phyloP scores from a whole-genome alignment of 1,284 basidiomycete genomes.

The Ceratobasidium sp. region DNA sequence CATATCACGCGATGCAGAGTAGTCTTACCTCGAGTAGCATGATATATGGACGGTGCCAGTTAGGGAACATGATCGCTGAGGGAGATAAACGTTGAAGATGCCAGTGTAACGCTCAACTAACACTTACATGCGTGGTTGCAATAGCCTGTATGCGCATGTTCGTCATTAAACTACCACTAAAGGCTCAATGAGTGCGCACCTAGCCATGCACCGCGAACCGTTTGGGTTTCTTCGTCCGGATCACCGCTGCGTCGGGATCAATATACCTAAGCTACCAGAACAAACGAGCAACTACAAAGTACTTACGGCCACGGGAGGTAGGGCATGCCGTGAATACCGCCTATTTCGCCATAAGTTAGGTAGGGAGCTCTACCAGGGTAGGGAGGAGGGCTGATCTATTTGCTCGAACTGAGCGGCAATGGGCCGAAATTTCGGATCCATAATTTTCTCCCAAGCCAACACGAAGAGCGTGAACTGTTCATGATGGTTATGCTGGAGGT shows the following conservation, averaged over 20 bases:
- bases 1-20: neutral
- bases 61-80: slow-evolving; percentile 36
- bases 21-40: slow-evolving; percentile 42
- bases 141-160: slow-evolving; percentile 9
- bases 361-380: neutral
- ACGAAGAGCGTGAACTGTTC: slow-evolving; percentile 48
- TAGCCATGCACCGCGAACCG: neutral
- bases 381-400: neutral
- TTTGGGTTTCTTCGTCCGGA: neutral
- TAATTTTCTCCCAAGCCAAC: slow-evolving; percentile 20
- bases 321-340: slow-evolving; percentile 47
- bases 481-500: slow-evolving; percentile 36
- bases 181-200: neutral
- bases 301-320: slow-evolving; percentile 46
- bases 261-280: neutral
- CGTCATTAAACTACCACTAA: neutral
- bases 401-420: slow-evolving; percentile 27
- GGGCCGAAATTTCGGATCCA: slow-evolving; percentile 29
- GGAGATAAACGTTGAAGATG: neutral
- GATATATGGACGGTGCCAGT: slow-evolving; percentile 46
- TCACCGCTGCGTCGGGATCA: slow-evolving; percentile 2
- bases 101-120: neutral
- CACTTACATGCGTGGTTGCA: slow-evolving; percentile 37
- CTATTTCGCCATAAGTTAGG: neutral
- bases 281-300: neutral